These are phyloP conservation scores for Naematelia aurantialba DNA, from an alignment of 768 basidiomycete species.

Conservation along the genomic window DNA sequence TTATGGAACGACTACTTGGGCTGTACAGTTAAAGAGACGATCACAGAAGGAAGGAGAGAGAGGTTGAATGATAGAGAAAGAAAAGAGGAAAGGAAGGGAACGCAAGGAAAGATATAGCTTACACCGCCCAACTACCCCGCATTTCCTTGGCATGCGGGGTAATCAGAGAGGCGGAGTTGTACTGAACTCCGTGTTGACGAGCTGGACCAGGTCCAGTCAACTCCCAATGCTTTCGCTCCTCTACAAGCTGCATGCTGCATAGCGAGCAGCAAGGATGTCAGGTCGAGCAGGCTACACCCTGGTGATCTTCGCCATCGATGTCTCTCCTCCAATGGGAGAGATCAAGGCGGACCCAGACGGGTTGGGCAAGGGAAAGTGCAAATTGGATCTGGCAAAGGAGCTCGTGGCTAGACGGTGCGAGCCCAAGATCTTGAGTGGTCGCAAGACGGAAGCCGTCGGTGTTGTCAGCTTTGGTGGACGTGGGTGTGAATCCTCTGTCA, in stretches of 20 bases:
- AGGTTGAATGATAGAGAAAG: background rate
- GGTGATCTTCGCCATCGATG: slow-evolving; percentile 72
- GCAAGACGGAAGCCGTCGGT: slow-evolving; percentile 94
- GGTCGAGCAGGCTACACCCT: slow-evolving; percentile 47
- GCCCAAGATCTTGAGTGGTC: slow-evolving; percentile 87
- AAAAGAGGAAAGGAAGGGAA: background rate
- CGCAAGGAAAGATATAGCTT: background rate
- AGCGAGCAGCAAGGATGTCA: background rate
- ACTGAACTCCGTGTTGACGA: background rate
- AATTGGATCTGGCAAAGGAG: slow-evolving; percentile 76
- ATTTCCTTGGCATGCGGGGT: background rate
- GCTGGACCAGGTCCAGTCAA: background rate
- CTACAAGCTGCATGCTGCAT: background rate
- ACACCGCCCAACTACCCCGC: background rate
- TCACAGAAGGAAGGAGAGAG: no score
- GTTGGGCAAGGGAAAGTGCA: slow-evolving; percentile 59
- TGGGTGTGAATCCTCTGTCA: slow-evolving; percentile 45
- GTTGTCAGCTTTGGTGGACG: slow-evolving; percentile 83
- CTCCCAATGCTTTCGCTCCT: background rate
- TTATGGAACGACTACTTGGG: no score
- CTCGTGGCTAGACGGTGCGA: slow-evolving; percentile 87
- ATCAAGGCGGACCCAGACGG: slow-evolving; percentile 59
- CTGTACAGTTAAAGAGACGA: no score
- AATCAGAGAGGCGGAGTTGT: background rate
- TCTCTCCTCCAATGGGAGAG: slow-evolving; percentile 78